Evolutionary conservation across 2,329 filamentous ascomycete genomes (phyloP), one percentile per base, ranked within the genome.

Genomic region (Phyllosticta citribraziliensis): DNA sequence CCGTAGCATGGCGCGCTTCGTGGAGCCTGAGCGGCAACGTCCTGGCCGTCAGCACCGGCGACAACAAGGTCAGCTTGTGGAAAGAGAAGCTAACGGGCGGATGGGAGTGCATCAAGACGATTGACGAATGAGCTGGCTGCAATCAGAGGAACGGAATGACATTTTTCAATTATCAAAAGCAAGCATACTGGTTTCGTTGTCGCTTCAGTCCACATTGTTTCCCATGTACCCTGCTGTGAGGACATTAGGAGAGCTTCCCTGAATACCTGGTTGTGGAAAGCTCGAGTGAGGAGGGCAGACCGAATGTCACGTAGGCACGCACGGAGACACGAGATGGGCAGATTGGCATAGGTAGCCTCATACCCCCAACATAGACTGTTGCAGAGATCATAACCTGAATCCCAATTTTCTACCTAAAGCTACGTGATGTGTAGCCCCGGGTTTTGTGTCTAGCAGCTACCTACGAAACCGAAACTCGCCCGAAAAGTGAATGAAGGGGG

Each of bases 11-110:
- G 94, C 86, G 94, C 61, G 94, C 97, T 54, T 97, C 91, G 81
- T 99, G 94, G 94, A 96, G 91, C 69, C 80, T 97, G 72, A 96
- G 91, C 74, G 94, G 94, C 58, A 99, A 99, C 73, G 92, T 97
- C 20, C 81, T 99, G 68, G 94, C 94, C 10, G 91, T 97, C 64
- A 94, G 89, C 72, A 91, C 91, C 50, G 90, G 88, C 25, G 93
- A 99, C 77, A 99, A 99, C 81, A 92, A 95, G 78, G 92, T 99
- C 61, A 95, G 88, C 59, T 76, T 99, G 74, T 99, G 93, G 93
- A 99, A 97, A 83, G 94, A 99, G 83, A 96, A 96, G 73, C 79
- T 99, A 68, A 89, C 88, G 73, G 94, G 94, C 60, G 90, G 96
- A 72, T 99, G 94, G 94, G 92, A 97, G 77, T 90, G 89, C 70